Evolutionary conservation across 2,329 filamentous ascomycete genomes (phyloP), one percentile per base, ranked within the genome.

Genomic region (Moelleriella libera): DNA sequence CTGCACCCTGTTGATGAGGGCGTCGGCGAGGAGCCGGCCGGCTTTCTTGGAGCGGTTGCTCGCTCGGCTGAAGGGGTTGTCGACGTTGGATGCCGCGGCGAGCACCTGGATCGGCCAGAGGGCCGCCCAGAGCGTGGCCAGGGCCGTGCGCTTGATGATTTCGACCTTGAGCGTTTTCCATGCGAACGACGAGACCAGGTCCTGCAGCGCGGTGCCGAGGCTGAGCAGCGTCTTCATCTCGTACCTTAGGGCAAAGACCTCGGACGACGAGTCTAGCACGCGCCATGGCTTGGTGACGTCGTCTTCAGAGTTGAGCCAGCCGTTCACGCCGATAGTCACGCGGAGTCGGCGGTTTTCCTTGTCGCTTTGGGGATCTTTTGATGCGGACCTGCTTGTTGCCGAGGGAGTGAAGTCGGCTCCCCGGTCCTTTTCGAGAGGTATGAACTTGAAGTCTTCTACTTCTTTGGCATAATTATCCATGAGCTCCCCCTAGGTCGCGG

Each of bases 401-500:
- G 45, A 14, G 21, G 41, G 1, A 14, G 9, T 41, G 39, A 30
- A 43, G 10, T 55, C 57, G 7, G 55, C 47, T 5, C 68, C 68
- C 60, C 60, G 66, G 47, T 70, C 58, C 5, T 68, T 66, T 31
- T 75, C 72, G 12, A 94, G 75, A 0, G 88, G 88, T 1, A 95
- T 71, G 59, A 96, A 95, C 21, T 69, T 67, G 55, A 81, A 81
- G 61, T 95, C 89, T 52, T 92, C 81, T 1, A 95, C 87, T 58
- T 94, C 86, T 49, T 80, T 80, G 3, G 89, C 88, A 58, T 95
- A 95, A 49, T 82, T 76, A 56, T 94, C 86, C 73, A 94, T 85
- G 75, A 90, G 88, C 54, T 83, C 76, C 3, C 88, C 88, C 70
- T 72, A 30, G 2, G 12, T 2, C 21, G 8, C 39, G n/a, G 4